phyloP scores from a whole-genome alignment of 2,329 filamentous ascomycete genomes.

The Orbilia quercus region DNA sequence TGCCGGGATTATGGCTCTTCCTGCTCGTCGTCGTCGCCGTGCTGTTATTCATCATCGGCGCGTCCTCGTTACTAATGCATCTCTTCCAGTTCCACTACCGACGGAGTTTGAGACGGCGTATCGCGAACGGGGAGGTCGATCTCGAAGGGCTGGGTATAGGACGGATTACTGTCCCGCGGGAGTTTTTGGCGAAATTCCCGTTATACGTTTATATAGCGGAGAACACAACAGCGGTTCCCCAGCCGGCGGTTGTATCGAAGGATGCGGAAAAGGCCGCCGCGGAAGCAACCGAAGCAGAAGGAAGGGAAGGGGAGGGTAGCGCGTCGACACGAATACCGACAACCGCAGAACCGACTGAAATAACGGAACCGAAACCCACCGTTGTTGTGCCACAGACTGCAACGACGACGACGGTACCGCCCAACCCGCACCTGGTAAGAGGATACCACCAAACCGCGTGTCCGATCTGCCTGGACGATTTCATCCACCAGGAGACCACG shows the following conservation, averaged over 20 bases:
- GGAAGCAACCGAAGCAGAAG: conserved; percentile 40
- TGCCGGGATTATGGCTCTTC: conserved; percentile 86
- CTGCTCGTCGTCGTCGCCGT: conserved; percentile 77
- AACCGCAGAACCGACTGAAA: conserved; percentile 9
- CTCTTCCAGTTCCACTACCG: conserved; percentile 78
- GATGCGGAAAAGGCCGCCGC: conserved; percentile 57
- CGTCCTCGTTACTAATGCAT: conserved; percentile 79
- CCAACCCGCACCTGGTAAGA: conserved; percentile 8
- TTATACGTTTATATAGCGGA: conserved; percentile 77
- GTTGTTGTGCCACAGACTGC: conserved; percentile 11
- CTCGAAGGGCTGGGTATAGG: conserved; percentile 88
- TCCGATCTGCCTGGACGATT: conserved; percentile 89
- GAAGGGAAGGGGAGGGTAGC: conserved; percentile 2
- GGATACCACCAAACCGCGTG: conserved; percentile 79
- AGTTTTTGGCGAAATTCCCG: conserved; percentile 78
- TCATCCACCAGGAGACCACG: conserved; percentile 74
- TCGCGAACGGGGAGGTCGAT: conserved; percentile 82
- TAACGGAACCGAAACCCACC: conserved; percentile 17
- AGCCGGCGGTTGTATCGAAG: conserved; percentile 29
- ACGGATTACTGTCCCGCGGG: conserved; percentile 78
- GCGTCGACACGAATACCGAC: conserved; percentile 1
- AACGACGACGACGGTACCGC: neutral
- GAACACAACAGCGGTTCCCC: conserved; percentile 51
- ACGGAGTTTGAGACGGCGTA: conserved; percentile 74
- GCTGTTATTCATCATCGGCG: conserved; percentile 74